phyloP scores from a whole-genome alignment of 345 rosid species.

The Anacardium occidentale region DNA sequence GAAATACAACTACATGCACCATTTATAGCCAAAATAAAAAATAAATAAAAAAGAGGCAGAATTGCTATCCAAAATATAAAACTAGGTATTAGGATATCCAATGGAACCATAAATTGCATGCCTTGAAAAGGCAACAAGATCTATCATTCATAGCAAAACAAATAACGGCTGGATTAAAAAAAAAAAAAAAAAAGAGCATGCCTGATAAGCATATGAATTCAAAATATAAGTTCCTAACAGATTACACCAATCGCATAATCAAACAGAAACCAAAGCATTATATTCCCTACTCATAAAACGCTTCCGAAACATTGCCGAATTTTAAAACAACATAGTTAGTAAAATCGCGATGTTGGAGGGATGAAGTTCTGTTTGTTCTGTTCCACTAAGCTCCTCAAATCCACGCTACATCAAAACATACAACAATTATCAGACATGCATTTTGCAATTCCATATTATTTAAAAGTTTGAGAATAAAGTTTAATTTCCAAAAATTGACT shows the following conservation, averaged over 20 bases:
- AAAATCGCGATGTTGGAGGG: constrained; percentile 84
- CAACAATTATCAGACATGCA: neutral
- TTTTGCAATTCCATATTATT: neutral
- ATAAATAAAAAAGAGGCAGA: neutral
- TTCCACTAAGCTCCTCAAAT: constrained; percentile 81
- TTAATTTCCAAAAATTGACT: neutral
- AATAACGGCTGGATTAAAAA: neutral
- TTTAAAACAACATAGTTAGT: constrained; percentile 80
- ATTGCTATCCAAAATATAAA: neutral
- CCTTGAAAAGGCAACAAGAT: too few species aligned
- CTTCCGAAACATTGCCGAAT: constrained; percentile 61
- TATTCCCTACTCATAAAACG: too few species aligned
- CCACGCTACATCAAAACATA: constrained; percentile 54
- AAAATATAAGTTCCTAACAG: too few species aligned
- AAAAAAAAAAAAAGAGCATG: too few species aligned
- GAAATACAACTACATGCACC: neutral
- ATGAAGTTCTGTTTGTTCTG: constrained; percentile 78
- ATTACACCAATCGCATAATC: too few species aligned
- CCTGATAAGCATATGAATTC: too few species aligned
- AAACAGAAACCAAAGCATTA: too few species aligned
- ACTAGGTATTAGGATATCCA: neutral
- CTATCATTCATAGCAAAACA: neutral
- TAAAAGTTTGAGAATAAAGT: neutral
- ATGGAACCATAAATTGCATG: neutral
- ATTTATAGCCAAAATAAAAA: too few species aligned